Base-by-base conservation (phyloP, 2,329 filamentous ascomycete species). In the Xylaria sp. region DNA sequence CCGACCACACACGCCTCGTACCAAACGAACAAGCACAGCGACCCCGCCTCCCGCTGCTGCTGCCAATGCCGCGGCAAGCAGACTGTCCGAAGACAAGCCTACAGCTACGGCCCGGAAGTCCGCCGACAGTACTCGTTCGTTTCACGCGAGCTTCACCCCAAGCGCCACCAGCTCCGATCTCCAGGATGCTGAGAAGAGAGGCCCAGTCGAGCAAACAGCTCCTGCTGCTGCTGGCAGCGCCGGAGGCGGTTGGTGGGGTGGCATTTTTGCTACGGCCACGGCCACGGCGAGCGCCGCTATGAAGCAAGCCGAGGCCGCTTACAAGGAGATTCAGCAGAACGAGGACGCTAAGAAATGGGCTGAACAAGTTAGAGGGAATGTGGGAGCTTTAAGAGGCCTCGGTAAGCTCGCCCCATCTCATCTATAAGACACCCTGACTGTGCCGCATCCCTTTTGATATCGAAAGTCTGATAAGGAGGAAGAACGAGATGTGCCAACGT, bases 281-380 rank as follows among this genome's bases (percentile, higher is more conserved):
- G 85, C 86, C 59, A 86, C 86, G 41, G 88, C 83, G 31, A 84
- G 77, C 73, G 91, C 92, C n/a, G 93, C 92, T 31, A 90, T 97
- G 82, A 97, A 97, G 84, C 93, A 95, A 80, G 95, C 96, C 56
- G 94, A 98, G 82, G 93, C 91, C 8, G 92, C 94, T 0, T 94
- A 97, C 73, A 97, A 95, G 80, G 94, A 98, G 81, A 94, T 99
- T 57, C 93, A 97, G 80, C 91, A 96, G 79, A 98, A 97, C 76
- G 94, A 98, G 78, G 96, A 99, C 80, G 96, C 95, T 61, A 94
- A 95, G 84, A 92, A 93, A 80, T 99, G 95, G 94, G 93, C 94
- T 1, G 93, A 97, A 63, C 95, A 98, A 80, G 92, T 98, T 65
- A 91, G 91, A 77, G 94, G 94, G 69, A 97, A 97, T 78, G 92